Base-by-base conservation (phyloP, 208 protist species). In the Trypanosoma conorhini region DNA sequence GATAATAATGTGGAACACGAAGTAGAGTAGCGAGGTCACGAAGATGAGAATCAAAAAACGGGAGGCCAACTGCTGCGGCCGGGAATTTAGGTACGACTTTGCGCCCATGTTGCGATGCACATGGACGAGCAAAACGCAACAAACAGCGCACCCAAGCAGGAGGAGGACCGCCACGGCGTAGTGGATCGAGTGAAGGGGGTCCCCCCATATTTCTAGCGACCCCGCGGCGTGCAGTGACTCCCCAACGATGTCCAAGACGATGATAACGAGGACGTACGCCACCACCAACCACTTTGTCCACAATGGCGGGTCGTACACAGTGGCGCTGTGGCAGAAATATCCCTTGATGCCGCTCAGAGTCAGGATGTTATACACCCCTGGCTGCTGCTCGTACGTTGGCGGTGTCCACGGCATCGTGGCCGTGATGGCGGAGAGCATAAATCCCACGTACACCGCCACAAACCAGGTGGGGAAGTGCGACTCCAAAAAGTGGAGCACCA, bases 381-480 rank as follows among this genome's bases (percentile, higher is more conserved):
- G 2, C 17, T 44, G 31, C 48, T 72, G 73, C 1, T 30, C 54
- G 28, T 51, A 19, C 24, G 19, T 1, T 19, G 51, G 57, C 59
- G 62, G 72, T 33, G 40, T 52, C 83, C 88, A 93, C 33, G 67
- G 59, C 85, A 93, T 89, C 7, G 92, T 91, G 24, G 89, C 83
- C 7, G 86, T 93, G 62, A 95, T 87, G n/a, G 93, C 83, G 31
- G 88, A 87, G 63, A 93, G 78, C 84, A 95, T 95, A 74, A 92
- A 95, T 0, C 79, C 81, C 17, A 92, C 60, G 5, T 74, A 44
- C 42, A 97, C 66, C 35, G 86, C 80, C 52, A 89, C 64, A 67
- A 94, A 97, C 81, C 87, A 93, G 19, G 71, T 82, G 4, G 92
- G 88, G 4, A 95, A 57, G 58, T 83, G 86, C 59, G 86, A 84